Conservation (phyloP, 2,329 filamentous ascomycete species). For the Dactylonectria estremocensis region DNA sequence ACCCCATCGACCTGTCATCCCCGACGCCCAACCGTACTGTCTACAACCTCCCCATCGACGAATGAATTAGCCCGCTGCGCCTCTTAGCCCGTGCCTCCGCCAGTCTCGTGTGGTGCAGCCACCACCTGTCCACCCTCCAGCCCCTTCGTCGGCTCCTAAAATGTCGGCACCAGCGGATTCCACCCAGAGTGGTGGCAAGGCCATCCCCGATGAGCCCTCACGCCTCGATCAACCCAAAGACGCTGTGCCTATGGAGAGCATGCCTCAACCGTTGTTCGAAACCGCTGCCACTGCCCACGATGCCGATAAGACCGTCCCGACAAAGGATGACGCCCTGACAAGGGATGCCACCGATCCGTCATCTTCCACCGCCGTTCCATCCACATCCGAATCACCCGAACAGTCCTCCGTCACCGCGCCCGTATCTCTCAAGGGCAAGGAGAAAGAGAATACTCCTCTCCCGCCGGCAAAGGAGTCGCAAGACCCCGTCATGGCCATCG, state of each 20-base stretch:
- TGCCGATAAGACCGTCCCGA: constrained; percentile 33
- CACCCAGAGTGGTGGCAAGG: constrained; percentile 52
- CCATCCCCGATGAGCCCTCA: constrained; percentile 47
- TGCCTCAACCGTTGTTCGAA: constrained; percentile 46
- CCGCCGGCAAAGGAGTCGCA: constrained; percentile 51
- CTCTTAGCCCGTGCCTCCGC: constrained; percentile 27
- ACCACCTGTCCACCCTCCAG: constrained; percentile 41
- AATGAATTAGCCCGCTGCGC: constrained; percentile 41
- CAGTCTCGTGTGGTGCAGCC: constrained; percentile 46
- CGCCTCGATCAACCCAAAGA: constrained; percentile 55
- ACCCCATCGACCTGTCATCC: constrained; percentile 35
- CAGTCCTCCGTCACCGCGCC: constrained; percentile 35
- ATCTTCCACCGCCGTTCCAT: constrained; percentile 33
- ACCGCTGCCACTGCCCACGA: constrained; percentile 37
- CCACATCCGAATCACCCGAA: constrained; percentile 41
- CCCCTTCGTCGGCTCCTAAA: constrained; percentile 39
- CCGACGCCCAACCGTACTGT: constrained; percentile 30
- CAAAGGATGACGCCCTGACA: constrained; percentile 30
- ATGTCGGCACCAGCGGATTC: constrained; percentile 54
- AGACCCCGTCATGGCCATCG: constrained; percentile 60
- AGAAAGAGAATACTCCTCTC: constrained; percentile 48
- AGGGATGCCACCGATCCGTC: constrained; percentile 37
- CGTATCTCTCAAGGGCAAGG: constrained; percentile 54
- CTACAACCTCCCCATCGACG: constrained; percentile 22
- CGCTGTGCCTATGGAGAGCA: constrained; percentile 56